Conservation (phyloP, 768 basidiomycete genomes). For the Xerocomus brunneocitrinus region DNA sequence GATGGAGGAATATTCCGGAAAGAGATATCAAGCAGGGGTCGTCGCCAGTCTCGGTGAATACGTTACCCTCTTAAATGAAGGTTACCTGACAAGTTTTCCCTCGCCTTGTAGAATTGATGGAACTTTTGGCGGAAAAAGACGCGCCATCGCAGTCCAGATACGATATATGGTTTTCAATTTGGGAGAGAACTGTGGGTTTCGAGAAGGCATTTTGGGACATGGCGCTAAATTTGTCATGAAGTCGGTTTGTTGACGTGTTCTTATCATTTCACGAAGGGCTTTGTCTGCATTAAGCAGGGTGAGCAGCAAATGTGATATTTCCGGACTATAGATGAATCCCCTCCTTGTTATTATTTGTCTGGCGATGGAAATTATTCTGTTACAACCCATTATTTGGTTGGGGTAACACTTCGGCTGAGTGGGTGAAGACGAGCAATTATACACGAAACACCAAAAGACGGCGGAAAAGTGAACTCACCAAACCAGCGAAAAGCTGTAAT, state of each 20-base stretch:
- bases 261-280: background rate
- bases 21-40: background rate
- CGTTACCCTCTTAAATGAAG: background rate
- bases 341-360: background rate
- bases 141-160: background rate
- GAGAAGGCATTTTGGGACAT: background rate
- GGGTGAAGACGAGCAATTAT: background rate
- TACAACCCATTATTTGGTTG: background rate
- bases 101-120: background rate
- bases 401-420: background rate
- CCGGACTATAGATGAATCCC: background rate
- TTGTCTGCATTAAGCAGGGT: background rate
- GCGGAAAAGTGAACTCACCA: background rate
- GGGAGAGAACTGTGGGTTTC: background rate
- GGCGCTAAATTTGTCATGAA: background rate
- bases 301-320: background rate
- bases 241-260: background rate
- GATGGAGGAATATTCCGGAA: background rate
- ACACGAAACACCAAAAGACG: background rate
- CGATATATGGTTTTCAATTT: background rate
- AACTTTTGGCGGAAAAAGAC: background rate
- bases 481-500: background rate
- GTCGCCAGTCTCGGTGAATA: background rate
- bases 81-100: background rate
- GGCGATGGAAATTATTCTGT: background rate